These are phyloP conservation scores for Pyrenochaeta sp. DNA, from an alignment of 2,329 filamentous ascomycete genomes.

Conservation along the genomic window DNA sequence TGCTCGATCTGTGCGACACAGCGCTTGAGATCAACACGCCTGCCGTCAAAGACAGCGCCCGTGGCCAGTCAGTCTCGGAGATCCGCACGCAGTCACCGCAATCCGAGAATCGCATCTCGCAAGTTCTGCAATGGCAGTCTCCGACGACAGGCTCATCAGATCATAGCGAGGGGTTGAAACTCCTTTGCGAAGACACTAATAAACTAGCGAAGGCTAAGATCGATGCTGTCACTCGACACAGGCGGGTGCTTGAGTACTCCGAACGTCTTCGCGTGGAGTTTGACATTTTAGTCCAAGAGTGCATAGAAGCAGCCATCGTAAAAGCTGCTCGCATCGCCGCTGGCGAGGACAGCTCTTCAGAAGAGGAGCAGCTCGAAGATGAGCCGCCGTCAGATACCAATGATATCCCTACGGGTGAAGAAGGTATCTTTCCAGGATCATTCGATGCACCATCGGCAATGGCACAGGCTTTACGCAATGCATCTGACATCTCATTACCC, in stretches of 20 bases:
- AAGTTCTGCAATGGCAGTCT: constrained; percentile 96
- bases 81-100: constrained; percentile 94
- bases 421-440: constrained; percentile 67
- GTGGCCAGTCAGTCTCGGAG: constrained; percentile 72
- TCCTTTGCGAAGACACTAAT: constrained; percentile 91
- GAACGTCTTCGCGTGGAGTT: constrained; percentile 96
- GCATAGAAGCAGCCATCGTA: constrained; percentile 87
- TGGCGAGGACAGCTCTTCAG: constrained; percentile 83
- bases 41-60: constrained; percentile 81
- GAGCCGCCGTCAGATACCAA: constrained; percentile 59
- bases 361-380: constrained; percentile 51
- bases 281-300: constrained; percentile 90
- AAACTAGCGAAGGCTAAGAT: constrained; percentile 86
- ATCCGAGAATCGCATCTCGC: constrained; percentile 92
- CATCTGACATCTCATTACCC: constrained; percentile 59
- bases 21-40: constrained; percentile 94
- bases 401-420: constrained; percentile 56
- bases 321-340: constrained; percentile 90
- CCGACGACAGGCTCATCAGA: constrained; percentile 90
- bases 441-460: constrained; percentile 67
- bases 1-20: constrained; percentile 95
- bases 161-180: constrained; percentile 87
- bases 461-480: constrained; percentile 64
- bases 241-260: constrained; percentile 92
- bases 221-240: constrained; percentile 89